These are phyloP conservation scores for Stephania cephalantha DNA, from an alignment of 164 flowering plant species.

Conservation along the genomic window DNA sequence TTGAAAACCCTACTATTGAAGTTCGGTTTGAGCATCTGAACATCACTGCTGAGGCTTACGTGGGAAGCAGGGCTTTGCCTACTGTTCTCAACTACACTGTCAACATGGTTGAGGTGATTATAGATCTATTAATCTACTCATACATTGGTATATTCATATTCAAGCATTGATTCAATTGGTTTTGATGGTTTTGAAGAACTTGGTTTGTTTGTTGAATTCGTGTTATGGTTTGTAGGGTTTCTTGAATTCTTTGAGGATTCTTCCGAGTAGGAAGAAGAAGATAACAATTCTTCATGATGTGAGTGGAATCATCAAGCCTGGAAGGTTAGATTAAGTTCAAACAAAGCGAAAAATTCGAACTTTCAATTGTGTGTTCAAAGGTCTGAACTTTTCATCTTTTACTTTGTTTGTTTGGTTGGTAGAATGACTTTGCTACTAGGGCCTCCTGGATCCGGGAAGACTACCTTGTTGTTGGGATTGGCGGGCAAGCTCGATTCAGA, in stretches of 20 bases:
- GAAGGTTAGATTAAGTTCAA: constrained; percentile 25
- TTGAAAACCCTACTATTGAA: constrained; percentile 38
- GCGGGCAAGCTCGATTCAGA: constrained; percentile 40
- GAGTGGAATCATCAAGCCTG: constrained; percentile 61
- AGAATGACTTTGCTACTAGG: constrained; percentile 39
- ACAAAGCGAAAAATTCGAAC: not conserved
- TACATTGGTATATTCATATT: not conserved
- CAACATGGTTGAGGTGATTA: constrained; percentile 49
- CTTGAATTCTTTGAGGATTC: constrained; percentile 37
- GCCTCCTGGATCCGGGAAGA: constrained; percentile 53
- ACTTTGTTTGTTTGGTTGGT: constrained; percentile 9
- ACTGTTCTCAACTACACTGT: constrained; percentile 39
- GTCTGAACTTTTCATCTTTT: not conserved
- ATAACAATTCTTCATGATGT: constrained; percentile 46
- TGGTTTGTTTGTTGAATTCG: not conserved
- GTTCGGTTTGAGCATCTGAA: constrained; percentile 35
- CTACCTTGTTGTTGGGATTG: constrained; percentile 42
- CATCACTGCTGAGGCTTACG: constrained; percentile 49
- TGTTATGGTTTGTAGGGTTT: constrained; percentile 32
- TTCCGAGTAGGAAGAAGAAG: constrained; percentile 47
- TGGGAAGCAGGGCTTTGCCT: constrained; percentile 61
- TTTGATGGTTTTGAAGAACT: not conserved
- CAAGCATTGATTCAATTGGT: not conserved
- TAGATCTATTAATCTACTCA: not conserved
- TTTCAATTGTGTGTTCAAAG: not conserved